phyloP scores from a whole-genome alignment of 192 early-diverging fungal species.

The Pilaira anomala region DNA sequence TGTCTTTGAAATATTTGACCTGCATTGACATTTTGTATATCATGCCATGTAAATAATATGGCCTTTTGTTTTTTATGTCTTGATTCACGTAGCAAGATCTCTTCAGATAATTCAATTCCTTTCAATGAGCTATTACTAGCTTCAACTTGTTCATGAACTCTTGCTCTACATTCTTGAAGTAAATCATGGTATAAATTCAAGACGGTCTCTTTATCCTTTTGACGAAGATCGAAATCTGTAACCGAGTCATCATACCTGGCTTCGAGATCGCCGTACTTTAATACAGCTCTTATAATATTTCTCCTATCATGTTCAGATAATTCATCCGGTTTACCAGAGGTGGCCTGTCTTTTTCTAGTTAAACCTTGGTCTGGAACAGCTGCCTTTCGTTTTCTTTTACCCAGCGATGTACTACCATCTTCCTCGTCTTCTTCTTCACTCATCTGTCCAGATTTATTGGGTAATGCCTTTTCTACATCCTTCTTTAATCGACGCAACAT shows the following conservation, averaged over 20 bases:
- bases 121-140: neutral
- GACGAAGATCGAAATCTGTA: slow-evolving; percentile 71
- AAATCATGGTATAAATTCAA: slow-evolving; percentile 41
- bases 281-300: slow-evolving; percentile 72
- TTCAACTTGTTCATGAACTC: slow-evolving; percentile 41
- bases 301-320: slow-evolving; percentile 82
- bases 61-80: slow-evolving; percentile 62
- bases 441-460: slow-evolving; percentile 86
- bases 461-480: slow-evolving; percentile 96
- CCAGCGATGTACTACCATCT: neutral
- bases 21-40: slow-evolving; percentile 84
- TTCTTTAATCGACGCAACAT: slow-evolving; percentile 97
- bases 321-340: slow-evolving; percentile 17
- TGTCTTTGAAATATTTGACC: slow-evolving; percentile 71
- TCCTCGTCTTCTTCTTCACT: slow-evolving; percentile 16
- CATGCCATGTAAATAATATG: slow-evolving; percentile 72
- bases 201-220: slow-evolving; percentile 51
- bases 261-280: slow-evolving; percentile 83
- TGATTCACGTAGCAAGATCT: slow-evolving; percentile 26
- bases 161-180: slow-evolving; percentile 48
- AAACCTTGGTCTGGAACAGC: slow-evolving; percentile 24
- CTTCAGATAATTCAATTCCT: neutral
- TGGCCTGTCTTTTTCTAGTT: slow-evolving; percentile 23
- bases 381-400: neutral
- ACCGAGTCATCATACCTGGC: slow-evolving; percentile 80